Base-by-base conservation (phyloP, 2,329 filamentous ascomycete genomes). In the Atkinsonella hypoxylon region DNA sequence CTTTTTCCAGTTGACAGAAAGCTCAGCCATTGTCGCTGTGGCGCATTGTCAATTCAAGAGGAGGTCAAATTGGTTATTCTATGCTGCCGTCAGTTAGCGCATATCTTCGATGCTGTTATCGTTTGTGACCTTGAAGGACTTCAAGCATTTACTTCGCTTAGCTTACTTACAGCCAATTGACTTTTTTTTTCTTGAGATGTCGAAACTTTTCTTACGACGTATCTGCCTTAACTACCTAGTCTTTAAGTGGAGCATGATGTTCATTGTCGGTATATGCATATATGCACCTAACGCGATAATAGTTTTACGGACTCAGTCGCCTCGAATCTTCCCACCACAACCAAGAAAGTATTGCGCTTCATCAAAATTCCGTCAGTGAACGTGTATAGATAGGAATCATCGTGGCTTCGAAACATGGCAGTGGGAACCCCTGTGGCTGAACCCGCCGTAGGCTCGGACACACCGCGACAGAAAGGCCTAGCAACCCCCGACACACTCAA, bases 401-500 rank as follows among this genome's bases (percentile, higher is more conserved):
- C 5, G 34, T 12, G 39, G 42, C 20, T 32, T 7, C 4, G 26
- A 9, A 76, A 74, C 71, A 82, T 82, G 79, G 73, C 70, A 53
- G 72, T 70, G 15, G 70, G 71, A 50, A 70, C 68, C 40, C 66
- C 70, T 26, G 70, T 68, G 52, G 72, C 74, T 36, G 78, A 83
- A 58, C 63, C 74, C 18, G 63, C 74, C 15, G 78, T 80, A 12
- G 80, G 79, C 43, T 75, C 77, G 15, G 74, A 79, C 55, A 74
- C 72, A 36, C 77, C 77, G 2, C 72, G 76, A 43, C 71, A 91
- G 67, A 94, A 84, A 64, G 85, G 89, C 51, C 83, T 83, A 63
- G 89, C 90, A 58, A 96, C 89, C 36, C 73, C 93, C 55, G 85
- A 89, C 59, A 91, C 89, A 31, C 76, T 97, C 59, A 72, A 71